Evolutionary conservation across 495 filamentous ascomycete genomes (phyloP).

Genomic region (Filosporella fistucella): DNA sequence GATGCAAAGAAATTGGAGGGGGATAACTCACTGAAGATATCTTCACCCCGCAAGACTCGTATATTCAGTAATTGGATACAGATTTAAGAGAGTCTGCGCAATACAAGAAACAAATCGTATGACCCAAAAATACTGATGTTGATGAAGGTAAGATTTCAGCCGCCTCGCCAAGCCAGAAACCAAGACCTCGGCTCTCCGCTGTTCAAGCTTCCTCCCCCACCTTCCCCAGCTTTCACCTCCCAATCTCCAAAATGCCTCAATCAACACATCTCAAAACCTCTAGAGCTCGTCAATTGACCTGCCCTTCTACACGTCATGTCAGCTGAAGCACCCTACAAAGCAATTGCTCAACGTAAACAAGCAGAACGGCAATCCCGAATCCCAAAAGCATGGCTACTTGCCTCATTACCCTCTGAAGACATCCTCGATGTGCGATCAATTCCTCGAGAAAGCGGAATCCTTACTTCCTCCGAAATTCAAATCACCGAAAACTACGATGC

Average conservation of each 20-base stretch:
- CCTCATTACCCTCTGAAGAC: slow-evolving; percentile 2
- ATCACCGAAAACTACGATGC: slow-evolving; percentile 50
- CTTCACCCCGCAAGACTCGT: too few species aligned
- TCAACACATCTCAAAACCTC: not conserved
- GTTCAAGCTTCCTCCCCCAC: not conserved
- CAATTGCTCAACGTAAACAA: slow-evolving; percentile 41
- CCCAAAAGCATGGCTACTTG: slow-evolving; percentile 40
- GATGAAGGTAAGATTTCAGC: too few species aligned
- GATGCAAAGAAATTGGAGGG: too few species aligned
- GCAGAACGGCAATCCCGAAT: slow-evolving; percentile 38
- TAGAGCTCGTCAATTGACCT: not conserved
- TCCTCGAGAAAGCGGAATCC: slow-evolving; percentile 20
- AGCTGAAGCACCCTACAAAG: slow-evolving; percentile 17
- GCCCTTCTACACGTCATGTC: slow-evolving; percentile 6
- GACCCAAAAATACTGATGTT: too few species aligned
- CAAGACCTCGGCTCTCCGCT: not conserved
- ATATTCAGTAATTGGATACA: too few species aligned
- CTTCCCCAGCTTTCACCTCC: not conserved
- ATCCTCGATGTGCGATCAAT: slow-evolving; percentile 14
- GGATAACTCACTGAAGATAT: too few species aligned
- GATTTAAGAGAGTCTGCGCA: too few species aligned
- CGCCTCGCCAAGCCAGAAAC: too few species aligned
- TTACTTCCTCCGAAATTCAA: slow-evolving; percentile 35
- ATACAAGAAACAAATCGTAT: too few species aligned
- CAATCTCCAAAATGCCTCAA: not conserved